phyloP scores from a whole-genome alignment of 2,329 filamentous ascomycete genomes.

The Fusarium sp. region DNA sequence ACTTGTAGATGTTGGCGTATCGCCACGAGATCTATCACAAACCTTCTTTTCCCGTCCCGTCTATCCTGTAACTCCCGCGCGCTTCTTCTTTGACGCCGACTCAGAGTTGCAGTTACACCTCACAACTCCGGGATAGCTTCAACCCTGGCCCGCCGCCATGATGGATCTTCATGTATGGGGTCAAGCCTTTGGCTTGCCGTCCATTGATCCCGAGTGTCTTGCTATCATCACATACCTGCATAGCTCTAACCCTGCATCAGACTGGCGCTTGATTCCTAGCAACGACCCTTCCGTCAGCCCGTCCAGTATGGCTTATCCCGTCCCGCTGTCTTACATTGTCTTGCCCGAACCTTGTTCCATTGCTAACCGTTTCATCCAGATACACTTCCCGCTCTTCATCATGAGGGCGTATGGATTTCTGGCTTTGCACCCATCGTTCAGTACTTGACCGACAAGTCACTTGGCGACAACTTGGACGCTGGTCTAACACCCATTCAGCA shows the following conservation, averaged over 20 bases:
- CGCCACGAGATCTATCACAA: conserved; percentile 25
- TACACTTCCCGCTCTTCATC: conserved; percentile 65
- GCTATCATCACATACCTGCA: conserved; percentile 83
- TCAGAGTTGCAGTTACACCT: background rate
- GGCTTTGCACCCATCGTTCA: conserved; percentile 72
- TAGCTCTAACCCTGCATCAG: conserved; percentile 66
- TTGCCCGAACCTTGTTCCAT: conserved; percentile 26
- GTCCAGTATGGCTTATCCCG: conserved; percentile 66
- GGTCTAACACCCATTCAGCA: conserved; percentile 53
- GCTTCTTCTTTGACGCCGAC: conserved; percentile 17
- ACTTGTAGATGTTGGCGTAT: conserved; percentile 14
- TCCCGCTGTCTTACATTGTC: conserved; percentile 13
- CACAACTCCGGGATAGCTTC: conserved; percentile 30
- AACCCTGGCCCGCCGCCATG: conserved; percentile 43
- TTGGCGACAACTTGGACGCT: conserved; percentile 54
- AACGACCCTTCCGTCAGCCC: conserved; percentile 79
- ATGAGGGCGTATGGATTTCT: conserved; percentile 64
- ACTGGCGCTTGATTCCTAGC: conserved; percentile 78
- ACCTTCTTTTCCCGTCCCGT: background rate
- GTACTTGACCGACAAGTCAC: conserved; percentile 61
- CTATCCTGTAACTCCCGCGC: conserved; percentile 13
- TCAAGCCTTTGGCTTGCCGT: conserved; percentile 86
- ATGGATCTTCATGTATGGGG: conserved; percentile 88
- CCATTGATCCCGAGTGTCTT: conserved; percentile 91
- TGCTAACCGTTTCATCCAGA: conserved; percentile 54